phyloP scores from a whole-genome alignment of 129 eudicot genomes.

The Flaveria ramosissima region DNA sequence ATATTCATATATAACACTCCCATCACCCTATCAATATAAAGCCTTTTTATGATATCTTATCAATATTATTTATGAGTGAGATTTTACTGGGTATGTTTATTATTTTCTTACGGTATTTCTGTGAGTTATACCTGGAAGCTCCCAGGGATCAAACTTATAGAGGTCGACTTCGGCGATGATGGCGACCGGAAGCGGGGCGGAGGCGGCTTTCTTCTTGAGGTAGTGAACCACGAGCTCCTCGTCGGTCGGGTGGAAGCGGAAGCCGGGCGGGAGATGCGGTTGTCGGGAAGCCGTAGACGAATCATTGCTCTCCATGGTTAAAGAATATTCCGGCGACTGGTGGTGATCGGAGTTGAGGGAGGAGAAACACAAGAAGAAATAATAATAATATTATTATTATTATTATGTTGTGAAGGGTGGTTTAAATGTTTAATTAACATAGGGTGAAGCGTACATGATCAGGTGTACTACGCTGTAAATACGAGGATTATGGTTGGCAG shows the following conservation, averaged over 20 bases:
- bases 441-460: slow-evolving; percentile 34
- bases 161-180: slow-evolving; percentile 84
- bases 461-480: slow-evolving; percentile 21
- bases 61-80: too few species aligned
- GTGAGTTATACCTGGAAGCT: slow-evolving; percentile 66
- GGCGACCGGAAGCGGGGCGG: slow-evolving; percentile 67
- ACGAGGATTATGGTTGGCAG: slow-evolving; percentile 13
- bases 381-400: too few species aligned
- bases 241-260: slow-evolving; percentile 91
- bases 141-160: slow-evolving; percentile 94
- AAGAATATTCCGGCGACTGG: background rate
- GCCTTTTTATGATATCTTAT: too few species aligned
- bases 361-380: background rate
- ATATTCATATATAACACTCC: background rate
- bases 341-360: slow-evolving; percentile 7
- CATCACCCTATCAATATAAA: too few species aligned
- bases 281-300: slow-evolving; percentile 63
- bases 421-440: slow-evolving; percentile 31
- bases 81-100: too few species aligned
- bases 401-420: slow-evolving; percentile 18
- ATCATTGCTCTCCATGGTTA: slow-evolving; percentile 68
- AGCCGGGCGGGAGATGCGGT: slow-evolving; percentile 89
- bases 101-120: background rate
- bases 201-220: slow-evolving; percentile 64
- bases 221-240: slow-evolving; percentile 92